These are phyloP conservation scores for Exophiala dermatitidis DNA, from an alignment of 2,329 filamentous ascomycete species.

Conservation along the genomic window DNA sequence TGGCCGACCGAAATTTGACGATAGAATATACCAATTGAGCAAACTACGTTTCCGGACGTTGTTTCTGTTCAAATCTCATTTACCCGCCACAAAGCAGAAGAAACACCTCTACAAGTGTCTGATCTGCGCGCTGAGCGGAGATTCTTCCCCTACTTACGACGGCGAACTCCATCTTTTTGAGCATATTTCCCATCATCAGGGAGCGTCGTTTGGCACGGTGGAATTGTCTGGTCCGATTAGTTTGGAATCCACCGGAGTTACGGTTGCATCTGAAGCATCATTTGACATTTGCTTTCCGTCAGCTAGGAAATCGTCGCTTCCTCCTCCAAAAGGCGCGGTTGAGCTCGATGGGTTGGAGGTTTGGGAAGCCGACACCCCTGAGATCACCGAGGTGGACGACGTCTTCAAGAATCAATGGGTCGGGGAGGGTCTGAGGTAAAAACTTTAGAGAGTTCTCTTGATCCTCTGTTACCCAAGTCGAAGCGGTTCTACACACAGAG, in stretches of 20 bases:
- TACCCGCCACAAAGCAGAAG: conserved; percentile 7
- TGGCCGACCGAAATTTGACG: conserved; percentile 15
- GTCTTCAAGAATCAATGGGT: conserved; percentile 9
- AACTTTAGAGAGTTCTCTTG: not conserved
- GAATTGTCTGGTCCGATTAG: conserved; percentile 12
- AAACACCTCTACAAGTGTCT: conserved; percentile 11
- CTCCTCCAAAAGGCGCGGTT: conserved; percentile 4
- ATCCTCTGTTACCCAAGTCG: not conserved
- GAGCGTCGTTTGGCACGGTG: not conserved
- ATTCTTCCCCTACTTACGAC: conserved; percentile 2
- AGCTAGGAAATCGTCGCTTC: conserved; percentile 3
- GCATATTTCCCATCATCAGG: conserved; percentile 12
- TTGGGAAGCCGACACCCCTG: conserved; percentile 7
- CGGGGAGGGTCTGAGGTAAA: conserved; percentile 6
- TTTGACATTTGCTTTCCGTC: conserved; percentile 16
- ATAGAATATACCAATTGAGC: conserved; percentile 6
- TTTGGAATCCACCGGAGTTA: conserved; percentile 6
- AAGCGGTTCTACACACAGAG: too few species aligned
- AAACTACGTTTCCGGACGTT: conserved; percentile 14
- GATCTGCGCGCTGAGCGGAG: conserved; percentile 10
- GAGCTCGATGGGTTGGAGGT: conserved; percentile 11
- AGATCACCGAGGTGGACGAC: conserved; percentile 2
- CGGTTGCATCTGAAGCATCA: conserved; percentile 9
- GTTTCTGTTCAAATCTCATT: conserved; percentile 17
- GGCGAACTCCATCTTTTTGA: conserved; percentile 13